Evolutionary conservation across 345 rosid species (phyloP).

Genomic region (Diplotaxis tenuifolia): DNA sequence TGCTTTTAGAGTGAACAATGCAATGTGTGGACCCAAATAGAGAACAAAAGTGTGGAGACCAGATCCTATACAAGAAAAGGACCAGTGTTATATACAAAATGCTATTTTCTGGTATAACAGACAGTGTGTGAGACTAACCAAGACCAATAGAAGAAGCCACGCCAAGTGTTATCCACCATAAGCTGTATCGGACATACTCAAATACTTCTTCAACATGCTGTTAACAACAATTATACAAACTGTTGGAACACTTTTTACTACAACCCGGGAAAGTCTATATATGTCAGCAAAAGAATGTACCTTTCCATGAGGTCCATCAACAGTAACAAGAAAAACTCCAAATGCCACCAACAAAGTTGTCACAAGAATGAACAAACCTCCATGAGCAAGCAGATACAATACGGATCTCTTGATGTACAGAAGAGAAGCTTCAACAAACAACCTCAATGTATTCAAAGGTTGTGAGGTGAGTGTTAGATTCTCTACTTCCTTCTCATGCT

Average conservation of each 20-base stretch:
- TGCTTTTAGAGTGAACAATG: conserved; percentile 83
- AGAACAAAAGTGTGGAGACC: conserved; percentile 97
- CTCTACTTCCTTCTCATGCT: conserved; percentile 67
- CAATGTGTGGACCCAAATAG: conserved; percentile 96
- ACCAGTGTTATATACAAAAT: too few relatives aligned
- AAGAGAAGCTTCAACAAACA: conserved; percentile 58
- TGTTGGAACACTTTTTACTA: not conserved
- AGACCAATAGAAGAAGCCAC: conserved; percentile 99
- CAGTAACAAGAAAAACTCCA: conserved; percentile 54
- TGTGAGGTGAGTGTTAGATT: conserved; percentile 62
- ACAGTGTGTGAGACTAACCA: conserved; percentile 51
- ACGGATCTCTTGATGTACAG: conserved; percentile 50
- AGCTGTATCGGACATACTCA: conserved; percentile 58
- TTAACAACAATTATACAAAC: not conserved
- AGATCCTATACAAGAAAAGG: conserved; percentile 56
- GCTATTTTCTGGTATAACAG: too few relatives aligned
- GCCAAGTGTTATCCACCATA: conserved; percentile 97
- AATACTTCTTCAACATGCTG: conserved; percentile 87
- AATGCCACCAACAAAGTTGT: conserved; percentile 34
- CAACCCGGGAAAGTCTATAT: not conserved
- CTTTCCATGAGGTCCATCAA: conserved; percentile 91
- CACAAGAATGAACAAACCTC: conserved; percentile 66
- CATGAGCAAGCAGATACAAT: conserved; percentile 65
- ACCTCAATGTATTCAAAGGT: conserved; percentile 72
- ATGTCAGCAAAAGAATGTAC: too few relatives aligned